These are phyloP conservation scores for Solanum pennellii DNA, from an alignment of 257 asterid species.

Conservation along the genomic window DNA sequence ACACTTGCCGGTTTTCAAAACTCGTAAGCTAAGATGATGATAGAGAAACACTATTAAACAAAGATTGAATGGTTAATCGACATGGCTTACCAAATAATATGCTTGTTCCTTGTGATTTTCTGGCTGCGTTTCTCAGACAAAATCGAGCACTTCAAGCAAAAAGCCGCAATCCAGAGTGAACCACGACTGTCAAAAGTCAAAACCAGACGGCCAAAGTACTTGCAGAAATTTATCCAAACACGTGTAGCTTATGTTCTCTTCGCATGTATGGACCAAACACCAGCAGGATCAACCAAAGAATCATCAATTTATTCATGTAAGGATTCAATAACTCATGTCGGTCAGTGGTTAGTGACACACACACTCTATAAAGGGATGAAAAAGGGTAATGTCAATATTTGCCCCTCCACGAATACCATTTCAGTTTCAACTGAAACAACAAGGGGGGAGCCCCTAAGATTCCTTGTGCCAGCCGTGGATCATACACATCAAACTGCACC, in stretches of 20 bases:
- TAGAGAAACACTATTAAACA: neutral
- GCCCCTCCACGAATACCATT: conserved; percentile 84
- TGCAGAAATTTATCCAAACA: neutral
- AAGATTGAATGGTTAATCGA: neutral
- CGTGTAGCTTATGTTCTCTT: neutral
- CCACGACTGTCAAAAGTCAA: neutral
- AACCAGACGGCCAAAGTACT: neutral
- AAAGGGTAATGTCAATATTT: conserved; percentile 34
- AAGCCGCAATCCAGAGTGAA: neutral
- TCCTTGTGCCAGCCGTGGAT: conserved; percentile 58
- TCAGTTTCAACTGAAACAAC: conserved; percentile 76
- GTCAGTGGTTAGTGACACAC: neutral
- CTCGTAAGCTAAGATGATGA: neutral
- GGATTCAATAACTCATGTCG: neutral
- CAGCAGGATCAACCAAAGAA: neutral
- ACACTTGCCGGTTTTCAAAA: neutral
- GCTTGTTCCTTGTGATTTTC: neutral
- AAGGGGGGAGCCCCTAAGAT: conserved; percentile 68
- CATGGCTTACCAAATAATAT: neutral
- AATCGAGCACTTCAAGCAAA: neutral
- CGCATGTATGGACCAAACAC: neutral
- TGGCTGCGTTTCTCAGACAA: neutral
- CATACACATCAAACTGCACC: conserved; percentile 77
- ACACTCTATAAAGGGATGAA: neutral
- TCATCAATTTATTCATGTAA: neutral